phyloP scores from a whole-genome alignment of 2,329 filamentous ascomycete species.

The Volutella citrinella region DNA sequence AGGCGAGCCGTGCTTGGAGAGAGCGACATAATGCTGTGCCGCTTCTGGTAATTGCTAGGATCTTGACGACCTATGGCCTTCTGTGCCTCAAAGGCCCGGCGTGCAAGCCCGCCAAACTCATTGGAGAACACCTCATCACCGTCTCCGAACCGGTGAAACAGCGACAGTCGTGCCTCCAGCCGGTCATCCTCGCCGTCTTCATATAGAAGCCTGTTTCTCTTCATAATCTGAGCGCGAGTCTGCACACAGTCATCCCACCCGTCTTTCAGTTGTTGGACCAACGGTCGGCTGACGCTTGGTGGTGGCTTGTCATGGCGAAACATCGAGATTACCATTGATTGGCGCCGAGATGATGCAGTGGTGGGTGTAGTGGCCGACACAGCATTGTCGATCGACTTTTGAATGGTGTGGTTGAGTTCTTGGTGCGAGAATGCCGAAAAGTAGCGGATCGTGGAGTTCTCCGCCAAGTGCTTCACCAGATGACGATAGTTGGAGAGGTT shows the following conservation, averaged over 20 bases:
- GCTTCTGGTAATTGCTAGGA: slow-evolving; percentile 18
- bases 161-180: slow-evolving; percentile 13
- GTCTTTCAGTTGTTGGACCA: slow-evolving; percentile 36
- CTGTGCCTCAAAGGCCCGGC: slow-evolving; percentile 27
- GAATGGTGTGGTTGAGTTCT: slow-evolving; percentile 34
- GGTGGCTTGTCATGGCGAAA: slow-evolving; percentile 31
- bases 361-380: slow-evolving; percentile 21
- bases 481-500: slow-evolving; percentile 50
- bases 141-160: slow-evolving; percentile 13
- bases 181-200: slow-evolving; percentile 26
- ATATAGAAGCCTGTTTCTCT: slow-evolving; percentile 32
- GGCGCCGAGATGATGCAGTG: slow-evolving; percentile 25
- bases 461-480: slow-evolving; percentile 41
- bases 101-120: slow-evolving; percentile 37
- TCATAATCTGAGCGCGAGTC: slow-evolving; percentile 32
- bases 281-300: slow-evolving; percentile 26
- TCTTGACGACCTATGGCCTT: slow-evolving; percentile 20
- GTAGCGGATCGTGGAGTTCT: slow-evolving; percentile 41
- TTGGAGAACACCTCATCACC: slow-evolving; percentile 27
- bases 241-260: slow-evolving; percentile 37
- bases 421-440: slow-evolving; percentile 40
- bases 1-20: slow-evolving; percentile 18
- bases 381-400: slow-evolving; percentile 31
- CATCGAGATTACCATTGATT: slow-evolving; percentile 31
- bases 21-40: slow-evolving; percentile 21